Base-by-base conservation (phyloP, 306 rosid species). In the Dryas octopetala region DNA sequence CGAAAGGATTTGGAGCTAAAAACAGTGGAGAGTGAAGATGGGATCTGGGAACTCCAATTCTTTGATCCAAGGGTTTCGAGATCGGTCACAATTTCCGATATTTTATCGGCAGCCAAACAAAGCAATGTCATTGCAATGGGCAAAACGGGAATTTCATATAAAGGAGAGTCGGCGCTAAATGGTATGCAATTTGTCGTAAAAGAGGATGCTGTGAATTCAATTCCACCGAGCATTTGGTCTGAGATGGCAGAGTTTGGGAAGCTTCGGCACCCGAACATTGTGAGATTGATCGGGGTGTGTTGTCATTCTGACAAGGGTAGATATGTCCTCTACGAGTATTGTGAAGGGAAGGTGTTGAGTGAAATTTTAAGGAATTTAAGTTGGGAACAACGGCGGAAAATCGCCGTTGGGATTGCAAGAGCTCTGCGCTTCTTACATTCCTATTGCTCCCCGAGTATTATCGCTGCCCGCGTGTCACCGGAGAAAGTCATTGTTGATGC, bases 1-100 rank as follows among this genome's bases (percentile, higher is more conserved):
- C 38, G 38, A 38, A 85, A 78, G 62, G 81, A n/a, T 12, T 76
- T 81, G 66, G 69, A 66, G 70, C 40, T 80, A 2, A 78, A 78
- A 77, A 84, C 78, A 73, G 87, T 90, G 73, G 93, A 89, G 60
- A 82, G 60, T 48, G 84, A 89, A 66, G 85, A 89, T 26, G 96
- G 92, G 46, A 78, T 77, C 0, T 96, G 97, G 98, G 91, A 90
- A 41, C 28, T 90, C 19, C 88, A 88, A 44, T 88, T 88, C 64
- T 92, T 90, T 4, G 87, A 88, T 2, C 16, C 73, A 0, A 88
- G 76, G 68, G 74, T 78, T 0, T 75, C 91, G 0, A 86, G 79
- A 52, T 52, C 59, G 53, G 66, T 90, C 2, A 84, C 74, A 0
- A 55, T 95, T 3, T 84, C 87, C 0, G 89, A 89, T n/a, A 81